Percentiles rank a stretch among this genome's conserved stretches.
These are phyloP conservation scores for Mycosphaerella sp. DNA, from an alignment of 2,329 filamentous ascomycete genomes.

Conservation along the genomic window DNA sequence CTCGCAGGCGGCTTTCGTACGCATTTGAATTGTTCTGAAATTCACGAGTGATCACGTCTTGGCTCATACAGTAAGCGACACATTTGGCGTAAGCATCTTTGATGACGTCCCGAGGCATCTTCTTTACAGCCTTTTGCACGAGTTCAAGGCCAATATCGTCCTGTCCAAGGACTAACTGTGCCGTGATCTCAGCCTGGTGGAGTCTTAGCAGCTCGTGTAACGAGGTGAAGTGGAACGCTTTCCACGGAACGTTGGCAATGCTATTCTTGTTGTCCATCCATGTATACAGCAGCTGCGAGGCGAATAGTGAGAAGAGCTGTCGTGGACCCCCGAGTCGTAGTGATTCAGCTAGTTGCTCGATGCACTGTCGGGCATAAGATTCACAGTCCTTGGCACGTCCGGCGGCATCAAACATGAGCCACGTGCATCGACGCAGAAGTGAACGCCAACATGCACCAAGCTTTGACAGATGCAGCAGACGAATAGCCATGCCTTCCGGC, in stretches of 20 bases:
- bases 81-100: conserved; percentile 66
- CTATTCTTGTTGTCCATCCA: conserved; percentile 63
- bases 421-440: conserved; percentile 77
- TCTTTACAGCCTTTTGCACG: conserved; percentile 54
- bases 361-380: conserved; percentile 66
- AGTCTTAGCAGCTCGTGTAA: conserved; percentile 64
- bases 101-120: conserved; percentile 53
- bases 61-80: conserved; percentile 76
- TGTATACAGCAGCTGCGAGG: conserved; percentile 81
- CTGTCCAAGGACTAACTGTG: conserved; percentile 74
- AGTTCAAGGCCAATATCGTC: conserved; percentile 58
- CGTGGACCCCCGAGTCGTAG: conserved; percentile 61
- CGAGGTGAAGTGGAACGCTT: conserved; percentile 72
- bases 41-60: conserved; percentile 51
- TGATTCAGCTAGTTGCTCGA: conserved; percentile 58
- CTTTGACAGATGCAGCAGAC: conserved; percentile 67
- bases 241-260: conserved; percentile 69
- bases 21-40: conserved; percentile 34
- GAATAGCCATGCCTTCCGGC: conserved; percentile 76
- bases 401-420: conserved; percentile 89
- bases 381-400: conserved; percentile 61
- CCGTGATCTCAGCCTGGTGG: conserved; percentile 70
- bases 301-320: conserved; percentile 75
- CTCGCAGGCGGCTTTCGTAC: conserved; percentile 52
- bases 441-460: conserved; percentile 82